Base-by-base conservation (phyloP, 192 early-diverging fungal genomes). In the Oehlia diaphana region DNA sequence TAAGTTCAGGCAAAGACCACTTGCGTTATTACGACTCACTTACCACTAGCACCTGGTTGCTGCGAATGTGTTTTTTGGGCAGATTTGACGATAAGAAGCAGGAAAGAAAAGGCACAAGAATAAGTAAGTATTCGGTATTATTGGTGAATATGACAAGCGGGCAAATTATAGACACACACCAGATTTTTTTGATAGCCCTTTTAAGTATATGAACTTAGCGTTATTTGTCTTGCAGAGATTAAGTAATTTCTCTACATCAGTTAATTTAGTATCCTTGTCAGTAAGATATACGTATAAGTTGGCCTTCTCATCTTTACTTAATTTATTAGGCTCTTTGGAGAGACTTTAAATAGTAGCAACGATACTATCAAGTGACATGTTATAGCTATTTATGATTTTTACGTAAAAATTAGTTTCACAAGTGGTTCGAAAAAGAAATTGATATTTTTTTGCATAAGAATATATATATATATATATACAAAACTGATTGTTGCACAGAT, bases 81-180 rank as follows among this genome's bases (percentile, higher is more conserved):
- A 16, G 16, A 0, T 58, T 19, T 58, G 50, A 58, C 10, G 44
- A 47, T 47, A 47, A 47, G 44, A 47, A 47, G 44, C 44, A 47
- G 44, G 44, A 47, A 12, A 47, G 10, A 47, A 47, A 47, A 26
- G 26, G 26, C 26, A 26, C 0, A 26, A 26, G 26, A 26, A 26
- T 26, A 26, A 26, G 26, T 74, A 74, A 74, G 33, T 74, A 74
- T 74, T 62, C 33, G 53, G 28, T 74, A 58, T 62, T 74, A 74
- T 62, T n/a, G n/a, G n/a, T n/a, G n/a, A n/a, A n/a, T n/a, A 71
- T 71, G 3, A 71, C 37, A 71, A 16, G 7, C 19, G 8, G 39
- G 39, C 35, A 71, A 72, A 47, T n/a, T n/a, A 72, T 72, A 47
- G 23, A 19, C 0, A 72, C 39, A 19, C 42, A 47, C 70, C 39